Evolutionary conservation across 192 early-diverging fungal genomes (phyloP), one percentile per base, ranked within the genome.

Genomic region (Rhizoclosmatium sp.): DNA sequence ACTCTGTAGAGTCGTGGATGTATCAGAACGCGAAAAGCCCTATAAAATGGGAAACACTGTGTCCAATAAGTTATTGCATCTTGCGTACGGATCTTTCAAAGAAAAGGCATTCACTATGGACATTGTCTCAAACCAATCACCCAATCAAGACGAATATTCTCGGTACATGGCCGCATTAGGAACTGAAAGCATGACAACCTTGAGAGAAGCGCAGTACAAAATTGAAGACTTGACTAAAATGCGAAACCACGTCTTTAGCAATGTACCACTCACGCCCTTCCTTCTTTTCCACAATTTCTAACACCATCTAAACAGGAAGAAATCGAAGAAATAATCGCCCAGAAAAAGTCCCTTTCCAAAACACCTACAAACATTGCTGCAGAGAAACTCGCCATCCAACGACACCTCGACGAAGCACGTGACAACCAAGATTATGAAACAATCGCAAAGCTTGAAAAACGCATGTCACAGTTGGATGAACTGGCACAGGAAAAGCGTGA

Each of bases 101-200:
- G 88, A 91, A 69, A 90, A 88, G 64, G 83, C 81, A 23, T 94
- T 94, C 78, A 88, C 88, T 5, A 94, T 94, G 91, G 90, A 93
- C 62, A 90, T 87, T 48, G 82, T 94, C 16, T 95, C 94, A 3
- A 95, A 95, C 73, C 80, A 82, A 71, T 71, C 89, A 44, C 85
- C 93, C 23, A 92, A 88, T 40, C 48, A 80, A 58, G 64, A 77
- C 45, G 79, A 71, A 68, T 62, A 78, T 45, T 47, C 58, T 31
- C 76, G 67, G 44, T 64, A 48, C 23, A 45, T 64, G 7, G 76
- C 59, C 14, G 75, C 64, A 2, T 47, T 61, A 7, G 46, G 56
- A 19, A 47, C 31, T 49, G 58, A 71, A 61, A 77, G 39, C 48
- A 46, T 47, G 58, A 47, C 41, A 23, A 42, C 74, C 7, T n/a